Evolutionary conservation across 495 filamentous ascomycete species (phyloP), one percentile per base, ranked within the genome.

Genomic region (Pyrenopolyporus hunteri): DNA sequence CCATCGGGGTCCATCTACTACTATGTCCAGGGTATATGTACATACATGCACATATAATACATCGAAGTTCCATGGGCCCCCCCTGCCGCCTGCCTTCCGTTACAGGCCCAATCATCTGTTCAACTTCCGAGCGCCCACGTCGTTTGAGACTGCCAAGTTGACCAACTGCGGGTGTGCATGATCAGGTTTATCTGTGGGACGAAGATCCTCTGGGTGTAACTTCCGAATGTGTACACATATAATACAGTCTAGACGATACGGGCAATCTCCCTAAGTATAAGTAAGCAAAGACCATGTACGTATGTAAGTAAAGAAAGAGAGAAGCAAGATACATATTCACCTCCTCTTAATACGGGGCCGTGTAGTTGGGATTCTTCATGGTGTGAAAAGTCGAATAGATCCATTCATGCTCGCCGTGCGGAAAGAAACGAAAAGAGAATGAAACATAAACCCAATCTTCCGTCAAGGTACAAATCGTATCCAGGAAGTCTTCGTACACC

Each of bases 141-240:
- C 57, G 33, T 58, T 63, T 35, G 47, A 64, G 53, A 64, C 54
- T 64, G 61, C 48, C 37, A 42, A 42, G 37, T 42, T 42, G 23
- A n/a, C 37, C 47, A 58, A 51, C 39, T 57, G 31, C 22, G 43
- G 48, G 19, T 31, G 25, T 64, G 42, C 54, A 64, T 59, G 60
- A 51, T 64, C 47, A 63, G 42, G 45, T 63, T 56, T 63, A 63
- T 63, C 46, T 57, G 46, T 42, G 23, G 19, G 17, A 42, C 37
- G 10, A 42, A 57, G 59, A 57, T 63, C 59, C 46, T 57, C 36
- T 51, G 46, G 46, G 37, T 57, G 26, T 46, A 55, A 45, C 42
- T 47, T 45, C 39, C 57, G 39, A 36, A 56, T 45, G 28, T 33
- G 10, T 35, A 22, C 20, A 49, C 22, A 26, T n/a, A 42, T 22